Conservation (phyloP, 371 early-diverging fungal species). For the Mortierella sp. region DNA sequence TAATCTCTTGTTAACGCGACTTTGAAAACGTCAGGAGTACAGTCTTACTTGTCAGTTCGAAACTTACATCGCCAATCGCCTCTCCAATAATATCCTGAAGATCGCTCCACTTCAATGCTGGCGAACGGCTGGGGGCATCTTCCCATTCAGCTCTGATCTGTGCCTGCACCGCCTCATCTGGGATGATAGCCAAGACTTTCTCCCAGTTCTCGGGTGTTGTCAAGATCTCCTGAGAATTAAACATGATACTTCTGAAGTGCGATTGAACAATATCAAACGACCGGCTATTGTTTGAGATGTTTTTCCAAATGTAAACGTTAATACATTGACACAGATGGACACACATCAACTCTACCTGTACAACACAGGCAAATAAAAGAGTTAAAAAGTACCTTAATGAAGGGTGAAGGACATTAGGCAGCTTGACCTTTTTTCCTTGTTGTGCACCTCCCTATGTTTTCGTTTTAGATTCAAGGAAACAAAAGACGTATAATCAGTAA, state of each 20-base stretch:
- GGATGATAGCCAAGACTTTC: slow-evolving; percentile 79
- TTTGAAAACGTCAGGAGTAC: too few species aligned
- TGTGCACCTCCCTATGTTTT: slow-evolving; percentile 84
- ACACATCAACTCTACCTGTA: too few species aligned
- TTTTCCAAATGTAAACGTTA: too few species aligned
- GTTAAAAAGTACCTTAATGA: slow-evolving; percentile 63
- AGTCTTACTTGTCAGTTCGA: too few species aligned
- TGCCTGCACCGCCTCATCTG: slow-evolving; percentile 74
- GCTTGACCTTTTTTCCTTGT: slow-evolving; percentile 74
- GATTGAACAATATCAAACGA: slow-evolving; percentile 69
- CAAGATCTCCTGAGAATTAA: slow-evolving; percentile 80
- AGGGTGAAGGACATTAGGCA: slow-evolving; percentile 70
- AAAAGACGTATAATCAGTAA: too few species aligned
- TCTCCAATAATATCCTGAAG: slow-evolving; percentile 49
- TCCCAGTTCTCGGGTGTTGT: slow-evolving; percentile 70
- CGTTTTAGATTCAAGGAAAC: too few species aligned
- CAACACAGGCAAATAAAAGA: neutral
- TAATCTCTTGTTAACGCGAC: too few species aligned
- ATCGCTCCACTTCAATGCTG: slow-evolving; percentile 71
- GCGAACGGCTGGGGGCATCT: slow-evolving; percentile 55
- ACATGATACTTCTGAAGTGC: slow-evolving; percentile 74
- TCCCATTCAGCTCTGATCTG: slow-evolving; percentile 63
- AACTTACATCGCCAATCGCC: slow-evolving; percentile 20
- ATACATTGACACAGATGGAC: slow-evolving; percentile 18
- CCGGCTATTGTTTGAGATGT: slow-evolving; percentile 69